Percentiles rank a stretch among this genome's conserved stretches.
phyloP scores from a whole-genome alignment of 352 stramenopile species.

The Phytophthora kernoviae region DNA sequence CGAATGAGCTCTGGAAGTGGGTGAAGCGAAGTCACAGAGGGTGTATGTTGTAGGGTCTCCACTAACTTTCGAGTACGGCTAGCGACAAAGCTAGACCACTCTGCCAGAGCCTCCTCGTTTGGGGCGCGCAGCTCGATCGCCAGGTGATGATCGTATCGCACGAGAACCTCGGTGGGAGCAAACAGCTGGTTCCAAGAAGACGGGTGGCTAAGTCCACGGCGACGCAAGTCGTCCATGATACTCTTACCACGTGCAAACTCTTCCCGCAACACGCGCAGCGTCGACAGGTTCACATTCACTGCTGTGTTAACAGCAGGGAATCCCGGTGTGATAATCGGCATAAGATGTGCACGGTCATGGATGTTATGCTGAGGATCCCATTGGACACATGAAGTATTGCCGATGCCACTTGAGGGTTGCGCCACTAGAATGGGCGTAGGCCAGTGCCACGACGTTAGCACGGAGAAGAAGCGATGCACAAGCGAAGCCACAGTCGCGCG shows the following conservation, averaged over 20 bases:
- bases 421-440: slow-evolving; percentile 79
- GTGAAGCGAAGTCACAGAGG: slow-evolving; percentile 65
- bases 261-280: slow-evolving; percentile 70
- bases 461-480: slow-evolving; percentile 82
- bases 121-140: slow-evolving; percentile 60
- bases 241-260: slow-evolving; percentile 76
- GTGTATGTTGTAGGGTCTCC: slow-evolving; percentile 77
- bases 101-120: slow-evolving; percentile 60
- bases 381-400: slow-evolving; percentile 45
- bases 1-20: slow-evolving; percentile 71
- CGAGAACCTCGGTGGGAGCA: slow-evolving; percentile 71
- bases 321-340: slow-evolving; percentile 89
- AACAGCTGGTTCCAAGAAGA: slow-evolving; percentile 82
- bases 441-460: slow-evolving; percentile 82
- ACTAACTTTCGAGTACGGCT: slow-evolving; percentile 87
- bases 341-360: slow-evolving; percentile 80
- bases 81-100: slow-evolving; percentile 80
- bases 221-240: slow-evolving; percentile 78
- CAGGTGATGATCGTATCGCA: slow-evolving; percentile 87
- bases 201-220: slow-evolving; percentile 64
- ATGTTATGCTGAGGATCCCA: slow-evolving; percentile 80
- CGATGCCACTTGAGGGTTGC: slow-evolving; percentile 49
- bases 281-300: slow-evolving; percentile 84
- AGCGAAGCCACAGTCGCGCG: slow-evolving; percentile 72
- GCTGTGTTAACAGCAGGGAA: slow-evolving; percentile 86